These are phyloP conservation scores for Podaxis sp. DNA, from an alignment of 768 basidiomycete species.

Conservation along the genomic window DNA sequence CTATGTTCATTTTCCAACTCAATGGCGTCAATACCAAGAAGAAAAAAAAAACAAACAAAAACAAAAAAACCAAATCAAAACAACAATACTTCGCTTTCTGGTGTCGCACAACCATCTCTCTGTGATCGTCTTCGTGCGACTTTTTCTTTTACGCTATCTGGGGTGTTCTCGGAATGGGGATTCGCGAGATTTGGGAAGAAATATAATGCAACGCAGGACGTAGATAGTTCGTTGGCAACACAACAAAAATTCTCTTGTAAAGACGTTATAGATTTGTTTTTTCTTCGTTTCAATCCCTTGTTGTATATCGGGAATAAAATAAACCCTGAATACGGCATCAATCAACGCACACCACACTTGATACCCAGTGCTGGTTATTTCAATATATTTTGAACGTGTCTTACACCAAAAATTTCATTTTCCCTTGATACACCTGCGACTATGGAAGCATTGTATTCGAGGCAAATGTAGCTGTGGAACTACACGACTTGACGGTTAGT, in stretches of 20 bases:
- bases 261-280: background rate
- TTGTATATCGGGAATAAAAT: background rate
- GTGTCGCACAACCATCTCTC: background rate
- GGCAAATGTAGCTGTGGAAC: too few species aligned
- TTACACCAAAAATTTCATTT: too few species aligned
- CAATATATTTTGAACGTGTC: too few species aligned
- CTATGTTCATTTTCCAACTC: background rate
- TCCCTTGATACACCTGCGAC: too few species aligned
- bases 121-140: background rate
- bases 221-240: background rate
- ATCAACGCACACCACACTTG: too few species aligned
- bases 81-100: background rate
- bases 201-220: background rate
- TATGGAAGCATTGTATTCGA: too few species aligned
- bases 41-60: background rate
- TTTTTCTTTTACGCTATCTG: background rate
- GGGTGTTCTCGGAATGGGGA: background rate
- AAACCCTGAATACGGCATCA: too few species aligned
- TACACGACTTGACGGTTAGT: background rate
- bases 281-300: background rate
- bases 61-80: background rate
- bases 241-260: slow-evolving; percentile 1
- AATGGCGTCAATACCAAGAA: background rate
- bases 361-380: too few species aligned
- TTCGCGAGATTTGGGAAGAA: background rate